Evolutionary conservation across 306 rosid genomes (phyloP), one percentile per base, ranked within the genome.

Genomic region (Acacia melanoxylon): DNA sequence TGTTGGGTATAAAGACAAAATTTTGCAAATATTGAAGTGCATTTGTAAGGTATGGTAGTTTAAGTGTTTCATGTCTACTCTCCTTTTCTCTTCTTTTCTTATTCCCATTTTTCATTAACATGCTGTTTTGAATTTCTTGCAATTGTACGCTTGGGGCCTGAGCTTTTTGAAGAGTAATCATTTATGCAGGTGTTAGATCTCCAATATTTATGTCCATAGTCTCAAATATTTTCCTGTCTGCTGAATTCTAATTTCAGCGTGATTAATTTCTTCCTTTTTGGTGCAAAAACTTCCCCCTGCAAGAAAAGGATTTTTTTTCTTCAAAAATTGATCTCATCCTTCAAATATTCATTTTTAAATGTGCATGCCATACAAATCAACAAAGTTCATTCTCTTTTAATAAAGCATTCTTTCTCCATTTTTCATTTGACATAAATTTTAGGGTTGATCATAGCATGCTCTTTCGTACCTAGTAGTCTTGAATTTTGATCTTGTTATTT

Each of bases 11-110:
- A 66, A 74, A 84, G 65, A 58, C n/a, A 71, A 82, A 27, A 86
- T 91, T 58, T 77, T 93, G 77, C 92, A 90, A 77, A 86, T 88
- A 82, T 84, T 95, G 74, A 95, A 95, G 92, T 95, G 97, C 87
- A 90, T 93, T 77, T 95, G 99, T 78, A 93, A 95, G 99, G 99
- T 95, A 87, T 73, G 48, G 71, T 42, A 78, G 12, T 65, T 74
- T 51, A 16, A 27, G 2, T 24, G 20, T 77, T 68, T 68, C 16
- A 65, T 72, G 29, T 76, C 62, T 62, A 2, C 22, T 14, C 14
- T 44, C 51, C 58, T 51, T 76, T 65, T 83, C 49, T 61, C 7
- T n/a, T 82, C 59, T 48, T 24, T n/a, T 51, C 73, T 82, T 79
- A 31, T 48, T 35, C 63, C 45, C 56, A 41, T 61, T 86, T 42